These are phyloP conservation scores for Tylopilus sp. DNA, from an alignment of 768 basidiomycete genomes.

Conservation along the genomic window DNA sequence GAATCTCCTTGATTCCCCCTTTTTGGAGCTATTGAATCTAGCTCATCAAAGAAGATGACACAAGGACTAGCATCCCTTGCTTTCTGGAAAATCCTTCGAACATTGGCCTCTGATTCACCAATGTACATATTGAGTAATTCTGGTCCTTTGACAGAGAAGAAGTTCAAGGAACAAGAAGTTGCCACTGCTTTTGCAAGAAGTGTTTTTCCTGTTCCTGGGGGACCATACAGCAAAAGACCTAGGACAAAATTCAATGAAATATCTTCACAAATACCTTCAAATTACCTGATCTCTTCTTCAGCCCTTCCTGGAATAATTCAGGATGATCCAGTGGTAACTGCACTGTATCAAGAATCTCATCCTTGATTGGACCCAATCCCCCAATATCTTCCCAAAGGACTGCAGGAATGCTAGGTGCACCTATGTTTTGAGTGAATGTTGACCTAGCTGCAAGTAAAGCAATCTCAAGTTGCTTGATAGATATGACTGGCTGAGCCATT, in stretches of 20 bases:
- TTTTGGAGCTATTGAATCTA: constrained; percentile 93
- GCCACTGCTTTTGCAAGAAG: constrained; percentile 95
- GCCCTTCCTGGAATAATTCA: constrained; percentile 82
- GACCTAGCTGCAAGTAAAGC: constrained; percentile 71
- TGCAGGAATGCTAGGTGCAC: constrained; percentile 94
- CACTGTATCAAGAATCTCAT: constrained; percentile 93
- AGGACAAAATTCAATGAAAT: neutral
- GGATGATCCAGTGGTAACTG: constrained; percentile 89
- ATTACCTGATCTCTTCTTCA: constrained; percentile 93
- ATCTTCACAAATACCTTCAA: neutral
- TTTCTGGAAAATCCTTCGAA: constrained; percentile 85
- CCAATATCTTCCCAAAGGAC: constrained; percentile 99
- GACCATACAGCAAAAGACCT: constrained; percentile 92
- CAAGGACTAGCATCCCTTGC: constrained; percentile 92
- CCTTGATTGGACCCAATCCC: constrained; percentile 81
- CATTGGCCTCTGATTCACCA: constrained; percentile 97
- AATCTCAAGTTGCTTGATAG: constrained; percentile 61
- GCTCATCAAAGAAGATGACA: constrained; percentile 95
- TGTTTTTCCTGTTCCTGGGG: constrained; percentile 95
- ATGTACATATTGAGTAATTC: constrained; percentile 98
- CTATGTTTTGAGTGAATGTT: constrained; percentile 87
- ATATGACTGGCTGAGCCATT: constrained; percentile 16
- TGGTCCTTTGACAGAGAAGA: constrained; percentile 96
- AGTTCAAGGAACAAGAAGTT: constrained; percentile 91
- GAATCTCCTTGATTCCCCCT: constrained; percentile 94